Percentiles rank a stretch among this genome's conserved stretches.
Conservation (phyloP, 164 flowering plant species). For the Magnolia officinalis region DNA sequence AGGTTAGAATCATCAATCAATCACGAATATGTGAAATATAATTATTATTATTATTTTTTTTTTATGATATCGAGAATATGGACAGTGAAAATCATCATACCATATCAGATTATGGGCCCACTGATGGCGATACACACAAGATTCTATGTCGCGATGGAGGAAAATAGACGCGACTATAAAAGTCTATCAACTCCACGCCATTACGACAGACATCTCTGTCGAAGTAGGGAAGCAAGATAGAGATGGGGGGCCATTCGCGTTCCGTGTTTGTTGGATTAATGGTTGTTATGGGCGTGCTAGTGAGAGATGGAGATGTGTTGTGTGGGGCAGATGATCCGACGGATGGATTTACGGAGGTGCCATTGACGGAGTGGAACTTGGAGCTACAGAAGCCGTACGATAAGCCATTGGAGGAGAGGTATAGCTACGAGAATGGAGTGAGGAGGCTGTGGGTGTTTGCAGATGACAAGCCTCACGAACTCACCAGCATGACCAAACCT, state of each 20-base stretch:
- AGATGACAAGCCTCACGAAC: slow-evolving; percentile 26
- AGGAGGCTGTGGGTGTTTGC: slow-evolving; percentile 33
- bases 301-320: not conserved
- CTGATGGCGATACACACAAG: no score
- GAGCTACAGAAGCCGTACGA: slow-evolving; percentile 20
- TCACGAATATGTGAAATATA: no score
- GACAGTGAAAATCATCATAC: no score
- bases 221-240: not conserved
- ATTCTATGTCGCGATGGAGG: no score
- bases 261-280: not conserved
- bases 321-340: slow-evolving; percentile 12
- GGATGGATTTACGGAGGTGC: slow-evolving; percentile 11
- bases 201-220: not conserved
- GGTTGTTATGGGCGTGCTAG: not conserved
- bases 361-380: slow-evolving; percentile 12
- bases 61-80: no score
- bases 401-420: slow-evolving; percentile 12
- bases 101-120: no score
- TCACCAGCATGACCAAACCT: slow-evolving; percentile 25
- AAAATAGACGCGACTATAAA: no score
- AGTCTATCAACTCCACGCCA: no score
- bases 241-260: not conserved
- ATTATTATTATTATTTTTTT: no score
- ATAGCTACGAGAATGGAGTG: slow-evolving; percentile 23
- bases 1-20: no score